Base-by-base conservation (phyloP, 257 asterid genomes). In the Capsicum baccatum region DNA sequence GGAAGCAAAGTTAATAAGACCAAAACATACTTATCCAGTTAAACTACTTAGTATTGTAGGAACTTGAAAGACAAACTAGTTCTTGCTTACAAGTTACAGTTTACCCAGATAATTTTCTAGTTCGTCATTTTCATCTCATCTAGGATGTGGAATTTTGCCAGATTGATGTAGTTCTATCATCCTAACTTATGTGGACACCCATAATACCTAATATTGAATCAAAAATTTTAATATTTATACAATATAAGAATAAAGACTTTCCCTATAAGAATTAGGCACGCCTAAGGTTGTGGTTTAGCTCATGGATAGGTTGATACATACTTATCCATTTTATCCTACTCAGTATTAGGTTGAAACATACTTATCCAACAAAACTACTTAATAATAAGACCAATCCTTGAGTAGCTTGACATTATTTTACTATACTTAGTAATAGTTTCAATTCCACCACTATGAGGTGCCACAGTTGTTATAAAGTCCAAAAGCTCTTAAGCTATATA, bases 141-240 rank as follows among this genome's bases (percentile, higher is more conserved):
- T 54, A 4, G 8, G 50, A 78, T 9, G 6, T 64, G 9, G 64
- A 54, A 33, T 54, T 78, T 54, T 19, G 19, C 50, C 82, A 54
- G 82, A 54, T 78, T 78, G 63, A 76, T 76, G 64, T 78, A 78
- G 26, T 54, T 78, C 50, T 14, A 6, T 54, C 82, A 54, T 26
- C 64, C 47, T 0, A 0, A 52, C 63, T 78, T 54, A 54, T 14
- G 82, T 54, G 64, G 64, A 78, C 64, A 33, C 3, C 64, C 33
- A 33, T 54, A 21, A 54, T 54, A 54, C 82, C 82, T 33, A 69
- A 39, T 39, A 39, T 39, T 39, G 44, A 39, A 39, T 39, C 44
- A 39, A 39, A 4, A 39, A 39, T 39, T 39, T 39, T 39, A 39
- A 69, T 15, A 69, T 69, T 26, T 74, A 52, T 50, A 50, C 47